Evolutionary conservation across 305 asterid species (phyloP).

Genomic region (Fraxinus latifolia): DNA sequence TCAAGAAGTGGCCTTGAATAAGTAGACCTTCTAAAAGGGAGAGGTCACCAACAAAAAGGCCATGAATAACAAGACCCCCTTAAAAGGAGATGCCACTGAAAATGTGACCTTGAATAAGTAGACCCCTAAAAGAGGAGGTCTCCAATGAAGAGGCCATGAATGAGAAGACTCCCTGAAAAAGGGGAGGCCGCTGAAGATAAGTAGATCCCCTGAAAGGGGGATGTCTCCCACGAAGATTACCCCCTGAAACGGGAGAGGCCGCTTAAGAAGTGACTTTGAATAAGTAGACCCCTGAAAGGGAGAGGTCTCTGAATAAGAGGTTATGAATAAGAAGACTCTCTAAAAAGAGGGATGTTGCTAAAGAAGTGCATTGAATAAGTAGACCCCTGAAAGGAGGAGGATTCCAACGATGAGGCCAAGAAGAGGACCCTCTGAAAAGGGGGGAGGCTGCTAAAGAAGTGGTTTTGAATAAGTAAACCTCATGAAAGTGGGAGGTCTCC

Average conservation of each 20-base stretch:
- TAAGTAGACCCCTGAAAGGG: too few species aligned
- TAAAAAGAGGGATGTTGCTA: neutral
- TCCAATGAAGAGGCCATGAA: neutral
- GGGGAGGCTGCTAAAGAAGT: neutral
- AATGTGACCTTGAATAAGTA: neutral
- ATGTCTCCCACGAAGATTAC: too few species aligned
- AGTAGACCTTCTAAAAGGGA: neutral
- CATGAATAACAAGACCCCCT: too few species aligned
- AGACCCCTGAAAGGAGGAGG: neutral
- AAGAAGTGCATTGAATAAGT: neutral
- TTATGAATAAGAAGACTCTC: too few species aligned
- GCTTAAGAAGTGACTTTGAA: too few species aligned
- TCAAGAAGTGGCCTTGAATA: too few species aligned
- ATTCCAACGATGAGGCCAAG: neutral
- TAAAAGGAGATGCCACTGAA: neutral
- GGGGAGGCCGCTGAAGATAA: neutral
- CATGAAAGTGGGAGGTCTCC: neutral
- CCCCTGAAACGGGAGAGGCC: too few species aligned
- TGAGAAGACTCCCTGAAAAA: neutral
- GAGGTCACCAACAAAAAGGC: neutral
- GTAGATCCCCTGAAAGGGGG: neutral
- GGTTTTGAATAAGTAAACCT: neutral
- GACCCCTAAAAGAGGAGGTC: neutral
- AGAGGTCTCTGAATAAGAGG: neutral
- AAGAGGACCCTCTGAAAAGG: neutral